Evolutionary conservation across 2,329 filamentous ascomycete genomes (phyloP).

Genomic region (Alternaria arbusti): DNA sequence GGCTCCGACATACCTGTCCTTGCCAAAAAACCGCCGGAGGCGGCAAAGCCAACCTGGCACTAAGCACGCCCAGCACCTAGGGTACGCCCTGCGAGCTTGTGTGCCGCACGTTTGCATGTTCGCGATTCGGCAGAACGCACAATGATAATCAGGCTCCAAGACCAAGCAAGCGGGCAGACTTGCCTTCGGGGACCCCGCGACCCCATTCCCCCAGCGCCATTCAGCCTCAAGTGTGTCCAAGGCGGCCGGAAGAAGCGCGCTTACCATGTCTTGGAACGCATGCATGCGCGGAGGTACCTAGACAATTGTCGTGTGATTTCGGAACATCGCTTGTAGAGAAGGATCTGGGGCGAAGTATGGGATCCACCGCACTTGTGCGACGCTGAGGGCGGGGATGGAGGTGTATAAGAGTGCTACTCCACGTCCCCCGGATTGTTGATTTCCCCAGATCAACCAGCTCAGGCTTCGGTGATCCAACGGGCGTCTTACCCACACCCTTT

Average conservation of each 20-base stretch:
- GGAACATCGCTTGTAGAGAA: conserved; percentile 13
- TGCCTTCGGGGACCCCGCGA: conserved; percentile 20
- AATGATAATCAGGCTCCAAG: conserved; percentile 8
- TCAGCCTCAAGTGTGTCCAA: conserved; percentile 24
- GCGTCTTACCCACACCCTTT: conserved; percentile 14
- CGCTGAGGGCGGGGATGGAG: neutral
- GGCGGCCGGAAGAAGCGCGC: conserved; percentile 29
- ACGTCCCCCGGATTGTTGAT: conserved; percentile 24
- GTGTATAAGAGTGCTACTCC: conserved; percentile 29
- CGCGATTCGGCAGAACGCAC: neutral
- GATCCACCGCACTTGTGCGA: neutral
- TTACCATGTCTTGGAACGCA: conserved; percentile 31
- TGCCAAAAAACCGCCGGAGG: neutral
- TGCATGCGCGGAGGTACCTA: conserved; percentile 19
- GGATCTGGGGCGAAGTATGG: conserved; percentile 1
- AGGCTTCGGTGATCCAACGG: conserved; percentile 25
- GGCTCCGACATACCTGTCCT: conserved; percentile 1
- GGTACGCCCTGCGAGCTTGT: conserved; percentile 9
- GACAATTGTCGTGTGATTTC: conserved; percentile 17
- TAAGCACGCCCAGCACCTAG: conserved; percentile 23
- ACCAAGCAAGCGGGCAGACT: conserved; percentile 3
- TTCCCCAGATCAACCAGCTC: conserved; percentile 35
- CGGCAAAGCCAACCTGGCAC: neutral
- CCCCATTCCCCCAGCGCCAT: conserved; percentile 6
- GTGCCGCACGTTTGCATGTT: conserved; percentile 17